Base-by-base conservation (phyloP, 768 basidiomycete genomes). In the Pleurotus eryngii region DNA sequence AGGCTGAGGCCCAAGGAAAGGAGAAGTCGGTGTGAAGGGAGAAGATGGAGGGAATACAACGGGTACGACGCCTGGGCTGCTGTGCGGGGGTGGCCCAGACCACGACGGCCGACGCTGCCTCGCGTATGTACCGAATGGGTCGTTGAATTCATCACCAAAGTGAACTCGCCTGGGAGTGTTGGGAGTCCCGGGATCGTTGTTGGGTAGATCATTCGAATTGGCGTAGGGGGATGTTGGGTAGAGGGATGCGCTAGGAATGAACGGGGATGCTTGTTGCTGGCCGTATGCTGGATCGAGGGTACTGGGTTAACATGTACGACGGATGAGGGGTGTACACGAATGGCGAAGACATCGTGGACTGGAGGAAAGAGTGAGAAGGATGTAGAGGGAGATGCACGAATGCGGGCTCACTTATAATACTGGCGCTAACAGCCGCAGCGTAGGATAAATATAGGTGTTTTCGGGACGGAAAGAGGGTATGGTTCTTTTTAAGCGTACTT, bases 41-140 rank as follows among this genome's bases (percentile, higher is more conserved):
- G 69, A 48, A 56, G 63, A 64, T 4, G 56, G 55, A 12, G 61
- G 42, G 24, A 48, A 43, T 61, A 49, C 61, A 43, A 54, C 62
- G 49, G 56, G 49, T 57, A 45, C 47, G 45, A 60, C 1, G 62
- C 64, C 14, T 59, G 59, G 49, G 56, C 57, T 18, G 60, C 62
- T 46, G 59, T 58, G 49, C 59, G 60, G 48, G 59, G 61, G 46
- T 58, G 58, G 14, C 43, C 63, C 78, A 46, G 76, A 74, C 78
- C 79, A 81, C 2, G 80, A 81, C 12, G 68, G 71, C 51, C 77
- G 71, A 11, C 80, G 76, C 24, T 64, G 27, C 15, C 75, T 45
- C 42, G n/a, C 42, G 42, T 45, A 68, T 8, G 49, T 54, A 22
- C 61, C 46, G 63, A 69, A 48, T 67, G 61, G 4, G 57, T 58